Evolutionary conservation across 108 stramenopile species (phyloP).

Genomic region (Cyclotella atomus): DNA sequence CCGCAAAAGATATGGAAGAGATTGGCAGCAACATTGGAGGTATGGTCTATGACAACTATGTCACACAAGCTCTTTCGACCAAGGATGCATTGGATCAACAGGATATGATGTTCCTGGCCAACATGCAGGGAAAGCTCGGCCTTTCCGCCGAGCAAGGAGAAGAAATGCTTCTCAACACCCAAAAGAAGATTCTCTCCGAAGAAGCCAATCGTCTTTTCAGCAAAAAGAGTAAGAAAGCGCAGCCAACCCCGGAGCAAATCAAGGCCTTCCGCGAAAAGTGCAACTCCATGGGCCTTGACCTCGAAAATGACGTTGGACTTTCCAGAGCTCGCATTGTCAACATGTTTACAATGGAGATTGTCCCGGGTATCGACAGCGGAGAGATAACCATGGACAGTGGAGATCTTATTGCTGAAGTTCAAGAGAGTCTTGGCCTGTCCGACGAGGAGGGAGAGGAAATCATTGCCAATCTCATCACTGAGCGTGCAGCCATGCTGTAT

Average conservation of each 20-base stretch:
- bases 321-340: conserved; percentile 61
- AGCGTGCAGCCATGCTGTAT: conserved; percentile 58
- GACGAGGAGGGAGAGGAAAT: conserved; percentile 77
- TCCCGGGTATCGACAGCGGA: conserved; percentile 74
- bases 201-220: conserved; percentile 68
- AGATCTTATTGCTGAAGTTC: conserved; percentile 76
- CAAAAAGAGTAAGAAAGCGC: conserved; percentile 16
- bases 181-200: conserved; percentile 87
- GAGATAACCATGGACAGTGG: conserved; percentile 75
- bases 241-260: conserved; percentile 59
- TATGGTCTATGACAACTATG: conserved; percentile 89
- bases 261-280: conserved; percentile 91
- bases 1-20: conserved; percentile 73
- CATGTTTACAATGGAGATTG: conserved; percentile 83
- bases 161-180: conserved; percentile 70
- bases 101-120: conserved; percentile 94
- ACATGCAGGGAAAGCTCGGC: conserved; percentile 84
- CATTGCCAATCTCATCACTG: conserved; percentile 58
- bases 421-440: conserved; percentile 81
- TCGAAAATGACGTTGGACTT: conserved; percentile 76
- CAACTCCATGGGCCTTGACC: conserved; percentile 85
- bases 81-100: conserved; percentile 91
- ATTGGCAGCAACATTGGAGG: conserved; percentile 79
- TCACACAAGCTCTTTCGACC: conserved; percentile 72
- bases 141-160: conserved; percentile 79